phyloP scores from a whole-genome alignment of 768 basidiomycete species.

The Pleurotus djamor region DNA sequence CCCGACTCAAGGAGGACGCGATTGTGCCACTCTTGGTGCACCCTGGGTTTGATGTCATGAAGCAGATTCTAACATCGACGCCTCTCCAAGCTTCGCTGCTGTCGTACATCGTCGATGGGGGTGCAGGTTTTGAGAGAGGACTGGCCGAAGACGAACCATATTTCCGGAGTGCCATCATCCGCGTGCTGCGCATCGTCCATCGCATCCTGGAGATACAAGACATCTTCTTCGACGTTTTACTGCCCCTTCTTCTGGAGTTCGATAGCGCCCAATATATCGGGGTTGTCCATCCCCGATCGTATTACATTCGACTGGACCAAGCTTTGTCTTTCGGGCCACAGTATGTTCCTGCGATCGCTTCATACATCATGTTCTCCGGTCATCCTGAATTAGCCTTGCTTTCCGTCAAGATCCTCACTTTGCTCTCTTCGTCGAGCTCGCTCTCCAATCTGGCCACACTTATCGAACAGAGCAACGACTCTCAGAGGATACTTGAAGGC shows the following conservation, averaged over 20 bases:
- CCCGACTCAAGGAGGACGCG: constrained; percentile 44
- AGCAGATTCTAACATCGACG: constrained; percentile 71
- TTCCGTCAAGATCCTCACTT: constrained; percentile 72
- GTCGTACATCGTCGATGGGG: constrained; percentile 78
- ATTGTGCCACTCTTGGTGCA: constrained; percentile 63
- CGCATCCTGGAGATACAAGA: constrained; percentile 85
- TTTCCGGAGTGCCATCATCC: constrained; percentile 73
- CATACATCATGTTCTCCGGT: constrained; percentile 71
- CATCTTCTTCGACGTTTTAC: constrained; percentile 84
- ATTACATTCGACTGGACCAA: constrained; percentile 73
- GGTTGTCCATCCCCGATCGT: constrained; percentile 59
- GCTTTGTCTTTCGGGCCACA: constrained; percentile 66
- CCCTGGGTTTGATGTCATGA: constrained; percentile 87
- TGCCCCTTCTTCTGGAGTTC: constrained; percentile 73
- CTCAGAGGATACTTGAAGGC: constrained; percentile 80
- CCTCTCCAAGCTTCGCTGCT: constrained; percentile 73
- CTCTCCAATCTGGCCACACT: constrained; percentile 76
- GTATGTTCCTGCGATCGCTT: constrained; percentile 78
- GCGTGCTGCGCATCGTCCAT: constrained; percentile 78
- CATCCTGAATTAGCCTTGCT: constrained; percentile 75
- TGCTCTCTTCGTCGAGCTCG: constrained; percentile 62
- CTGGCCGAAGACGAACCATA: constrained; percentile 67
- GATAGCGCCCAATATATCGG: constrained; percentile 54
- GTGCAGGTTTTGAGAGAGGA: constrained; percentile 72
- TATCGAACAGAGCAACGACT: constrained; percentile 78